These are phyloP conservation scores for Dichomitus squalens DNA, from an alignment of 1,284 basidiomycete species.

Conservation along the genomic window DNA sequence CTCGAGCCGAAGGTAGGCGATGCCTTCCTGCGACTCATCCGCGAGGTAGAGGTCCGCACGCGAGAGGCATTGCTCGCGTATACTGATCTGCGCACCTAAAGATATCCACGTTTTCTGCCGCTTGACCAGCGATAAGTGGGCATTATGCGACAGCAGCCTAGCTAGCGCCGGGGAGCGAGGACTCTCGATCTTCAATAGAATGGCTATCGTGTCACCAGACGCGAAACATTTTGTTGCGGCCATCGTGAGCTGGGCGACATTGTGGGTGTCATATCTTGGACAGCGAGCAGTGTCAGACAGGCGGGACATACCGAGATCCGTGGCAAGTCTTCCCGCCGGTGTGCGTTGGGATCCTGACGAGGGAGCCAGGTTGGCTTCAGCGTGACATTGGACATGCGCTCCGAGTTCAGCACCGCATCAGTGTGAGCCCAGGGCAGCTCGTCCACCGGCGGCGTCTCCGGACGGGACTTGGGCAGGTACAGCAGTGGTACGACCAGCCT, in stretches of 20 bases:
- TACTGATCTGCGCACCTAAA: constrained; percentile 25
- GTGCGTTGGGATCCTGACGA: constrained; percentile 6
- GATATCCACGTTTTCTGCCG: constrained; percentile 35
- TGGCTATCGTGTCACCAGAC: constrained; percentile 45
- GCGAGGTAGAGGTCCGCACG: constrained; percentile 27
- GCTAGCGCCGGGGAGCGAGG: constrained; percentile 40
- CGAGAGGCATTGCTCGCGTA: constrained; percentile 29
- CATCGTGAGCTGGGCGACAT: constrained; percentile 38
- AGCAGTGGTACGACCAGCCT: constrained; percentile 21
- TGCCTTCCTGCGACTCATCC: constrained; percentile 30
- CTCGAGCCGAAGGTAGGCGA: constrained; percentile 27
- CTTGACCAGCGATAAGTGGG: constrained; percentile 44
- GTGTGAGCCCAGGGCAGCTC: constrained; percentile 24
- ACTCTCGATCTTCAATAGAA: constrained; percentile 42
- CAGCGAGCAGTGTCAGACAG: neutral
- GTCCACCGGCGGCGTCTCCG: constrained; percentile 35
- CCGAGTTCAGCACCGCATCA: constrained; percentile 5
- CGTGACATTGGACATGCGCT: constrained; percentile 16
- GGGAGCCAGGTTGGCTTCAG: constrained; percentile 32
- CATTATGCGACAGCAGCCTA: constrained; percentile 37
- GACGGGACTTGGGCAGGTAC: constrained; percentile 45
- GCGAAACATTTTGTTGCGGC: constrained; percentile 40
- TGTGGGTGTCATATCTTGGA: neutral
- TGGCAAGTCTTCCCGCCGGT: constrained; percentile 20
- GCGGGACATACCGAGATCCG: constrained; percentile 24